A percentile compares a stretch with the other conserved stretches of the same genome.
Evolutionary conservation across 2,329 filamentous ascomycete genomes (phyloP).

Genomic region (Penicillium sclerotigenum): DNA sequence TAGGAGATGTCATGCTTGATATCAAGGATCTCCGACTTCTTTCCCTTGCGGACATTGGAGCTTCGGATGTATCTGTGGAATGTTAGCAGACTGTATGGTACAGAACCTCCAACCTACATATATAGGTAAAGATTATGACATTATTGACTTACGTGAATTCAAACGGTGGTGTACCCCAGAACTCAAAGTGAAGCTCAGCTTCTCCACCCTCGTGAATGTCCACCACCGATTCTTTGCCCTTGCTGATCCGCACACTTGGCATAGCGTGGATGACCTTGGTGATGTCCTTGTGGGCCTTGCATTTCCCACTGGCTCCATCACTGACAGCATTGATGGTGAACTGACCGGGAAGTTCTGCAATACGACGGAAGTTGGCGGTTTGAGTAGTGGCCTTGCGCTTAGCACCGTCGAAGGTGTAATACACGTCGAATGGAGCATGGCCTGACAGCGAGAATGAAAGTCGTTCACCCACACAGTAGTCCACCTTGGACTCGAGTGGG

Average conservation of each 20-base stretch:
- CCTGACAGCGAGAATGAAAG: conserved; percentile 90
- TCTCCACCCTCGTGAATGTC: conserved; percentile 97
- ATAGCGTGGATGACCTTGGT: conserved; percentile 85
- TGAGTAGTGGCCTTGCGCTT: conserved; percentile 68
- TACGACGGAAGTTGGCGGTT: conserved; percentile 83
- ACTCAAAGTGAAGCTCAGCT: conserved; percentile 90
- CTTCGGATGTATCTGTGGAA: conserved; percentile 70
- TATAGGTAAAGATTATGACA: too few relatives aligned
- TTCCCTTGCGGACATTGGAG: conserved; percentile 75
- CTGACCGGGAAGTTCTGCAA: conserved; percentile 84
- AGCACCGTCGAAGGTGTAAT: conserved; percentile 81
- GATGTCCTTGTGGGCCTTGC: conserved; percentile 74
- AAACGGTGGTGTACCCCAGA: conserved; percentile 92
- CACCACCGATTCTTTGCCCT: conserved; percentile 73
- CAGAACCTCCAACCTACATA: too few relatives aligned
- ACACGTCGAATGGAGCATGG: conserved; percentile 85
- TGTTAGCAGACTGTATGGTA: conserved; percentile 11
- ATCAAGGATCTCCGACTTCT: conserved; percentile 77
- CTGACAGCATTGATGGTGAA: conserved; percentile 84
- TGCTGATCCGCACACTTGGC: conserved; percentile 85
- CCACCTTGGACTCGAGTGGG: conserved; percentile 73
- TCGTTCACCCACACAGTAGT: conserved; percentile 95
- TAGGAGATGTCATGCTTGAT: conserved; percentile 84
- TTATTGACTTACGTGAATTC: conserved; percentile 72
- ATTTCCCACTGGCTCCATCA: conserved; percentile 79